phyloP scores from a whole-genome alignment of 371 early-diverging fungal species.

The Dichotomocladium elegans region DNA sequence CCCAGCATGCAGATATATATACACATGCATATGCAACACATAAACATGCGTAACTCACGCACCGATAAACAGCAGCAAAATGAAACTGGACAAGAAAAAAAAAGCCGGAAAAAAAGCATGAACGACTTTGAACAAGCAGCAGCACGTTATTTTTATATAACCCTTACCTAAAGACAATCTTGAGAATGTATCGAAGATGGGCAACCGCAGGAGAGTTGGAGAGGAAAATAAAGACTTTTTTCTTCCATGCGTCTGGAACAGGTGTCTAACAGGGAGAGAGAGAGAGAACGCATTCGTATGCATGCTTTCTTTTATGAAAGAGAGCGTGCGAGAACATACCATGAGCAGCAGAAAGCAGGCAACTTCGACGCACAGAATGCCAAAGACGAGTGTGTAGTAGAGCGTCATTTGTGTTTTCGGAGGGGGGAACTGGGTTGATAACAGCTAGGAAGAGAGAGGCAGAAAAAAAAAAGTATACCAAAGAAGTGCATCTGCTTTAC shows the following conservation, averaged over 20 bases:
- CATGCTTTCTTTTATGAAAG: not conserved
- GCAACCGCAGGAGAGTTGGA: slow-evolving; percentile 5
- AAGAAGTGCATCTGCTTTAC: no score
- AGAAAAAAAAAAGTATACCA: no score
- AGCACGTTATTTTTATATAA: not conserved
- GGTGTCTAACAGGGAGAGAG: not conserved
- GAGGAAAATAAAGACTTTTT: not conserved
- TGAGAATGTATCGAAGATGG: slow-evolving; percentile 6
- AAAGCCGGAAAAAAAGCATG: no score
- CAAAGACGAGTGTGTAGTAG: slow-evolving; percentile 10
- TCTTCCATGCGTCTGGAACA: slow-evolving; percentile 7
- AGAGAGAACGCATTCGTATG: not conserved
- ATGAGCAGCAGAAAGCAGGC: slow-evolving; percentile 7
- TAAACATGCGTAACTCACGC: no score
- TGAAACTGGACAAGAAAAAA: slow-evolving; percentile 4
- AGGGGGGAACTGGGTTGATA: not conserved
- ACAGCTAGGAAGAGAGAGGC: no score
- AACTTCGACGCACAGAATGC: slow-evolving; percentile 2
- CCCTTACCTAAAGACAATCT: slow-evolving; percentile 12
- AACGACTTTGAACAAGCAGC: not conserved
- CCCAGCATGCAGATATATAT: not conserved
- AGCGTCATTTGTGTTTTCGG: slow-evolving; percentile 3
- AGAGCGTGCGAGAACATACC: no score
- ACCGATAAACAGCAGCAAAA: slow-evolving; percentile 11
- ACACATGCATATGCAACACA: not conserved